Base-by-base conservation (phyloP, 345 rosid species). In the Pugionium dolabratum region DNA sequence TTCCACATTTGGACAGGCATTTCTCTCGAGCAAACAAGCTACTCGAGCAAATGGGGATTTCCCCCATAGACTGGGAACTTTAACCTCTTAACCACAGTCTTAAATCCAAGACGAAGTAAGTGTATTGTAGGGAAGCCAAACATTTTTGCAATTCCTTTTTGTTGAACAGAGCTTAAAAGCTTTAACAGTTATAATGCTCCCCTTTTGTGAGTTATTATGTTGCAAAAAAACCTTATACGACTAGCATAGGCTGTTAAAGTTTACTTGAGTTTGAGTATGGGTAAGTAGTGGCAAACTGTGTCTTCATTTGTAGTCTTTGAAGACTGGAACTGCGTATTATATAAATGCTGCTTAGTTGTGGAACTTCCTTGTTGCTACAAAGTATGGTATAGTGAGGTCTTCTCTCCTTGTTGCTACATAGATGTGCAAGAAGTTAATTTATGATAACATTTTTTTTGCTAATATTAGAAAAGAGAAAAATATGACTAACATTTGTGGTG, bases 21-120 rank as follows among this genome's bases (percentile, higher is more conserved):
- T 94, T 94, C 78, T 94, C 99, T 62, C 81, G 52, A 49, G 79
- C 97, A 4, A 94, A 94, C 80, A 74, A 83, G 82, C 83, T 94
- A 52, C 71, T 90, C 77, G 89, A 82, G 79, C 69, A 79, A 78
- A 81, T 67, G 85, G 94, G 87, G 70, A 74, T 64, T 39, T 36
- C 75, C 26, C 85, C 90, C 7, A 86, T 88, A 37, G 94, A 90
- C 64, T 90, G 98, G 98, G 91, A 88, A 66, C 91, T 93, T 52
- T 93, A 77, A 79, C 76, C 18, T 53, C 54, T 37, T 41, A 45
- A 7, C 31, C 3, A 2, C 45, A 53, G 66, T 55, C 41, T 76
- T 7, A 7, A 36, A 25, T 18, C 64, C 43, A 43, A 18, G 42
- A 42, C n/a, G 2, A 52, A 52, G 67, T 65, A 31, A 9, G 30